phyloP scores from a whole-genome alignment of 2,329 filamentous ascomycete genomes.

The Pseudogymnoascus verrucosus region DNA sequence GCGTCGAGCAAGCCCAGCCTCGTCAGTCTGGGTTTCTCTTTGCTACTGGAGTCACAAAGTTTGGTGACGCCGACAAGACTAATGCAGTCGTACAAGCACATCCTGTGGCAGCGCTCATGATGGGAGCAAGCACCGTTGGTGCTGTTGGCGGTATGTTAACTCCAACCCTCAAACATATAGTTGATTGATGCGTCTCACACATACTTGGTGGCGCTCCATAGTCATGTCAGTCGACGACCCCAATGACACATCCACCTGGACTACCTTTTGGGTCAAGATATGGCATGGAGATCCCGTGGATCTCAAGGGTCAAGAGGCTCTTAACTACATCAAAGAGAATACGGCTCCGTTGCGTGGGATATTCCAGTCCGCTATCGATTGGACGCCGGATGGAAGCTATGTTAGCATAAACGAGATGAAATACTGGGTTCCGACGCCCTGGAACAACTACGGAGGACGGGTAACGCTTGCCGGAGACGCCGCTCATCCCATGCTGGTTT shows the following conservation, averaged over 20 bases:
- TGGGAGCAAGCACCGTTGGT: conserved; percentile 25
- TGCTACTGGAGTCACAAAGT: conserved; percentile 24
- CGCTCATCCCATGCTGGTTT: conserved; percentile 41
- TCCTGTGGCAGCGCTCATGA: conserved; percentile 26
- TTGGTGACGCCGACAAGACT: conserved; percentile 23
- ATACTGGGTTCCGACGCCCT: conserved; percentile 27
- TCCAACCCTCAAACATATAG: not conserved
- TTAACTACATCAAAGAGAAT: conserved; percentile 25
- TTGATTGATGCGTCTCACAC: not conserved
- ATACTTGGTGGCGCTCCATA: conserved; percentile 3
- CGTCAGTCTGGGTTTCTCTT: conserved; percentile 26
- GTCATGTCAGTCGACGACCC: conserved; percentile 23
- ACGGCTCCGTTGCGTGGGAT: conserved; percentile 24
- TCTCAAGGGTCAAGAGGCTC: conserved; percentile 31
- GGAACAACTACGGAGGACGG: conserved; percentile 25
- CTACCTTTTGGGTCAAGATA: conserved; percentile 31
- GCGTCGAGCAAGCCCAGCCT: conserved; percentile 19
- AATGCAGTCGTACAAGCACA: conserved; percentile 24
- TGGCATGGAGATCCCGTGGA: conserved; percentile 24
- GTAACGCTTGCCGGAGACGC: conserved; percentile 38
- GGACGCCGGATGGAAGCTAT: conserved; percentile 27
- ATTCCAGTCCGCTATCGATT: conserved; percentile 29
- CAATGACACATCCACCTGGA: conserved; percentile 25
- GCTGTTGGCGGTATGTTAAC: conserved; percentile 26
- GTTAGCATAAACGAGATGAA: conserved; percentile 31